Conservation (phyloP, 768 basidiomycete species). For the Serpula lacrymans region DNA sequence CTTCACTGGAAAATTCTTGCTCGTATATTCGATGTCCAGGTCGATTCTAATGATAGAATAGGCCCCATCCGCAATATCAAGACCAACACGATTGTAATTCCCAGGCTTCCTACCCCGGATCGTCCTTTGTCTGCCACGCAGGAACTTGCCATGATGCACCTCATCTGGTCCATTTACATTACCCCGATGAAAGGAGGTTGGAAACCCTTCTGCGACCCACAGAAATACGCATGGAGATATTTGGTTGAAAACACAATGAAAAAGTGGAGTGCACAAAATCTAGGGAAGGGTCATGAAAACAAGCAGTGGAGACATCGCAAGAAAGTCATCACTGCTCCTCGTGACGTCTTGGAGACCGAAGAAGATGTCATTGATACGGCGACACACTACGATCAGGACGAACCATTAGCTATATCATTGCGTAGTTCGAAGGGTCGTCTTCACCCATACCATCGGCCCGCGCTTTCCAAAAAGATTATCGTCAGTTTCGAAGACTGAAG, state of each 20-base stretch:
- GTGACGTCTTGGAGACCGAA: too few species aligned
- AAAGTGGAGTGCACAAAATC: too few species aligned
- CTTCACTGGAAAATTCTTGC: slow-evolving; percentile 16
- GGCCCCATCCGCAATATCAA: slow-evolving; percentile 5
- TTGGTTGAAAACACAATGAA: too few species aligned
- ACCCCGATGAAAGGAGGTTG: too few species aligned
- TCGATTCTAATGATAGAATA: neutral
- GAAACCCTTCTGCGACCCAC: too few species aligned
- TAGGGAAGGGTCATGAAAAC: too few species aligned
- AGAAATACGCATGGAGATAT: too few species aligned
- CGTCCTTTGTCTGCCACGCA: slow-evolving; percentile 13
- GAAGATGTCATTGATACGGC: neutral
- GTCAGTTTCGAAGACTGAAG: too few species aligned
- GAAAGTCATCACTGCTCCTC: slow-evolving; percentile 17
- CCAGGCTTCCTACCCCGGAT: slow-evolving; percentile 21
- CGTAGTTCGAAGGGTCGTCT: slow-evolving; percentile 2
- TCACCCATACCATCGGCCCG: slow-evolving; percentile 17
- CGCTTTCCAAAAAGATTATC: too few species aligned
- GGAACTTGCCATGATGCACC: slow-evolving; percentile 17
- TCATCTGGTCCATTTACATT: slow-evolving; percentile 16
- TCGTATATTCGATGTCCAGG: slow-evolving; percentile 17
- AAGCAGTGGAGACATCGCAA: slow-evolving; percentile 5
- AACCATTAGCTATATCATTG: slow-evolving; percentile 10
- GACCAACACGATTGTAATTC: slow-evolving; percentile 17
- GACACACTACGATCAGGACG: slow-evolving; percentile 6